phyloP scores from a whole-genome alignment of 2,329 filamentous ascomycete species.

The Neopestalotiopsis clavispora region DNA sequence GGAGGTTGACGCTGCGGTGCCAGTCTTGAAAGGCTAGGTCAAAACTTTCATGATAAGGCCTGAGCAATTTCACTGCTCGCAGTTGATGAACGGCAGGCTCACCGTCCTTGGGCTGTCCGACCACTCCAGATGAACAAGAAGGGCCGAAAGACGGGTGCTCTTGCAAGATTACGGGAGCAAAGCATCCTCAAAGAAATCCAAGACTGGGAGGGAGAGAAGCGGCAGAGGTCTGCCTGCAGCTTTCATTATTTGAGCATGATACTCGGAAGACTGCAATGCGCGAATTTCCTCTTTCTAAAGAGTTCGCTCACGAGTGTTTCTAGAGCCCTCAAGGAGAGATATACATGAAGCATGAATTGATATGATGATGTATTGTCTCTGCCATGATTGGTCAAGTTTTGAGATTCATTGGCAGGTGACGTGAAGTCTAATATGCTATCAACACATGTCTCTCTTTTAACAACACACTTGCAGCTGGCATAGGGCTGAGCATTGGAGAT shows the following conservation, averaged over 20 bases:
- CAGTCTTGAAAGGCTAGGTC: too few relatives aligned
- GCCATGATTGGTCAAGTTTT: not conserved
- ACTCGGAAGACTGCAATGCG: not conserved
- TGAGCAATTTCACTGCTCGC: too few relatives aligned
- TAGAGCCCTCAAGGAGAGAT: not conserved
- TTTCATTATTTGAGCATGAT: not conserved
- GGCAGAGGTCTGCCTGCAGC: not conserved
- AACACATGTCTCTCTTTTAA: not conserved
- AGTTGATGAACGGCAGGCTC: not conserved
- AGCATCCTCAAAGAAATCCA: not conserved
- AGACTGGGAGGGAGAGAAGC: not conserved
- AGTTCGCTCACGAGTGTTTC: not conserved
- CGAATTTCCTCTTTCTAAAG: not conserved
- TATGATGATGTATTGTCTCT: not conserved
- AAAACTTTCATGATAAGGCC: too few relatives aligned
- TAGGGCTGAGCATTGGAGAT: not conserved
- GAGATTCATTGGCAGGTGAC: not conserved
- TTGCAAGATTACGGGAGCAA: not conserved
- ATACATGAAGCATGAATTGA: not conserved
- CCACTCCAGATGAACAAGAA: not conserved
- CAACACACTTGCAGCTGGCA: not conserved
- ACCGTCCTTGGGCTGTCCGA: not conserved
- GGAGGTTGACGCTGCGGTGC: too few relatives aligned
- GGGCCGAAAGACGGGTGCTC: not conserved
- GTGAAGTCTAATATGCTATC: not conserved